Base-by-base conservation (phyloP, 2,329 filamentous ascomycete genomes). In the Diaporthe sp. region DNA sequence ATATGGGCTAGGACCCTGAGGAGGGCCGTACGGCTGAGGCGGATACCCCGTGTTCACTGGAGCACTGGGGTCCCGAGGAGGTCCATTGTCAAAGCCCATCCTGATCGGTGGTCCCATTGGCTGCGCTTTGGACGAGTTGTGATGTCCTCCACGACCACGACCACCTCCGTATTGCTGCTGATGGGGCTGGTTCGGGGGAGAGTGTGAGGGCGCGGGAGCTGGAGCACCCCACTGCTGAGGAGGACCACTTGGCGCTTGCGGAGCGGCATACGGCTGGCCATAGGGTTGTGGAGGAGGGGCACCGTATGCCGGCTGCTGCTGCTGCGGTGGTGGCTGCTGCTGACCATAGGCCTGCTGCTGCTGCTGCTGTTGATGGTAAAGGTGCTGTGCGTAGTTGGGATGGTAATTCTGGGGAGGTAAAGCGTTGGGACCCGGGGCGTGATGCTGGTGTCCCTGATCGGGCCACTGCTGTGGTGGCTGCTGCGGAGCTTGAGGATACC, bases 371-470 rank as follows among this genome's bases (percentile, higher is more conserved):
- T 82, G 82, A 42, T 84, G 80, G 74, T 91, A 92, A 12, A 85
- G 81, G 78, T 91, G 90, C 54, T 87, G 87, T 52, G 89, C 86
- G 79, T 90, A 92, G 81, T 89, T 90, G 45, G 89, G 89, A 77
- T 91, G 89, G 78, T 91, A 91, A 78, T 89, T 89, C 75, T 87
- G 84, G 42, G 87, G 82, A 67, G 89, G 85, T 45, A 91, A 82
- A 54, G 86, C 85, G 57, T 84, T 82, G 78, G 89, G 88, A 45
- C 85, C 81, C 33, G 86, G 83, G n/a, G 82, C 81, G 76, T 85
- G 83, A 70, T 84, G 84, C 42, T 83, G 81, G 10, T 80, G 74
- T 72, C 64, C 47, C 47, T 83, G 81, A 40, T 77, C 77, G 57
- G 80, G 83, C 8, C 79, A 81, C 68, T 84, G 84, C 22, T 87